Evolutionary conservation across 768 basidiomycete genomes (phyloP), one percentile per base, ranked within the genome.

Genomic region (Suillus alpinus): DNA sequence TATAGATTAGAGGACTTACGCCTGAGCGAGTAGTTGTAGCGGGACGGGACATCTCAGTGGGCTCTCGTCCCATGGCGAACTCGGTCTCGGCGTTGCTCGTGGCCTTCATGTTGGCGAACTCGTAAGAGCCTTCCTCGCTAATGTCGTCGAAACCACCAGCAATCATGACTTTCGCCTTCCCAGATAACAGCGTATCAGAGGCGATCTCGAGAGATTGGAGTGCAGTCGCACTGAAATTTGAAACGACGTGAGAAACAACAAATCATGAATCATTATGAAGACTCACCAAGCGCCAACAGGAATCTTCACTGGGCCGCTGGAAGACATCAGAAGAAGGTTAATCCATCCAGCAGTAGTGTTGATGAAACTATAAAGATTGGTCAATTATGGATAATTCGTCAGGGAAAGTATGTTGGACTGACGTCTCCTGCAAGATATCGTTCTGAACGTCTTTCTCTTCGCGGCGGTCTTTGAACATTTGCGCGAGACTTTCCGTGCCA

Each of bases 61-160:
- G 95, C 75, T 99, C 97, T 66, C 97, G 95, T 63, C 97, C 97
- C 91, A 97, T 97, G 4, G 95, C 96, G 70, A 98, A 92, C 75
- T 99, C 97, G 34, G 93, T 93, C 75, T 95, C 93, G 1, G 95
- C 89, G 70, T 96, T 98, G 77, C 91, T 94, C 6, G 97, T 99
- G 1, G 97, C 97, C 77, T 98, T 97, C 97, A 99, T 99, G 81
- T 98, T 98, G 55, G 95, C 97, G 76, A 99, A 99, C 75, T 99
- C 96, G 74, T 88, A 98, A 8, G 96, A 98, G 18, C 96, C 97
- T 77, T 99, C 97, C 75, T 99, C 97, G 65, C 90, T 92, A 73
- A 98, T 85, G 73, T 99, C 97, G 70, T 99, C 97, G 78, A 95
- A 98, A 60, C 97, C 97, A 73, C 97, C 97, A 39, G 96, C 92